Conservation (phyloP, 2,329 filamentous ascomycete genomes). For the Hymenoscyphus albidus region DNA sequence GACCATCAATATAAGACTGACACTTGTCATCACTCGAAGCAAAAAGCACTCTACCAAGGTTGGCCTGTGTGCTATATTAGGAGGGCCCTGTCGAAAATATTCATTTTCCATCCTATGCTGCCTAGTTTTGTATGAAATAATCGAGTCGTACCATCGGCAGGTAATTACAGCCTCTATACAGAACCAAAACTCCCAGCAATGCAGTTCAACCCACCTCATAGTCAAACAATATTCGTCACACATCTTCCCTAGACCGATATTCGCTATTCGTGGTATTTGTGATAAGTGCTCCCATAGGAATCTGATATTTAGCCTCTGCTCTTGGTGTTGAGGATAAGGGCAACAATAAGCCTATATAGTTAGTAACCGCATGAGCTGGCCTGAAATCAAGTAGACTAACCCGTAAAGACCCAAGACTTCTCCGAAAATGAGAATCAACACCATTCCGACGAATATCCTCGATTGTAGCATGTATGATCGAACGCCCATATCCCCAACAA, state of each 20-base stretch:
- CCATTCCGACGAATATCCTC: conserved; percentile 96
- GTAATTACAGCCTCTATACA: conserved; percentile 27
- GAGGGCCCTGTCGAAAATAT: neutral
- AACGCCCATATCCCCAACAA: conserved; percentile 92
- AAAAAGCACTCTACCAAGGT: neutral
- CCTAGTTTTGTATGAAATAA: conserved; percentile 22
- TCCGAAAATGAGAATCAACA: conserved; percentile 95
- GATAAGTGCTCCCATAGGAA: neutral
- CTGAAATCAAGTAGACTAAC: neutral
- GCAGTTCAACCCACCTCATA: conserved; percentile 25
- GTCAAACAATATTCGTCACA: conserved; percentile 26
- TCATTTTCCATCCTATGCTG: neutral
- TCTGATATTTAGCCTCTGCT: conserved; percentile 30
- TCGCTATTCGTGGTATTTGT: neutral
- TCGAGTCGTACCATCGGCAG: conserved; percentile 21
- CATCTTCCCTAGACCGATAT: conserved; percentile 3
- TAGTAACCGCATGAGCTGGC: neutral
- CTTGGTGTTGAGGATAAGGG: conserved; percentile 88
- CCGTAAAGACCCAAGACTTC: conserved; percentile 67
- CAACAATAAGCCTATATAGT: conserved; percentile 77
- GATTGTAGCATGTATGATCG: conserved; percentile 95
- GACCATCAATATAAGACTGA: neutral
- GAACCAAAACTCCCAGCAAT: conserved; percentile 34
- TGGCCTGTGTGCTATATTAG: neutral
- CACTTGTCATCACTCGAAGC: neutral